Base-by-base conservation (phyloP, 306 rosid species). In the Corylus americana region DNA sequence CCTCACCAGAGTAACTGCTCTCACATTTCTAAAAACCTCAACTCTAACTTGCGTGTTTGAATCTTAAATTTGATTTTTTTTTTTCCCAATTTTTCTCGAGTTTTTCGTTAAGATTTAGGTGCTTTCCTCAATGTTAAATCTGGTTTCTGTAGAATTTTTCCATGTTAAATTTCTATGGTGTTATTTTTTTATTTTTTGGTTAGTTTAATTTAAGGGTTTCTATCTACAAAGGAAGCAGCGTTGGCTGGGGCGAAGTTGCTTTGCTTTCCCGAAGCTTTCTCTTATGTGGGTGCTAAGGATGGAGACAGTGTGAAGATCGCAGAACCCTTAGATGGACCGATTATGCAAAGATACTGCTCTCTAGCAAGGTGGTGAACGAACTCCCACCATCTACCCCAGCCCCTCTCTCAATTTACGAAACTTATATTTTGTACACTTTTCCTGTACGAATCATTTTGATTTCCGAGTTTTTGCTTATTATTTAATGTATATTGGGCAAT, bases 181-280 rank as follows among this genome's bases (percentile, higher is more conserved):
- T 12, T 31, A 31, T 78, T 55, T 55, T 39, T 7, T 42, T 42
- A 5, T 55, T 55, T 39, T 7, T 42, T 42, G 5, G 6, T 76
- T 8, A 13, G 71, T 67, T 67, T 67, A 39, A 67, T 67, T 39
- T 10, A 68, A 68, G 53, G 81, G 31, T 84, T 53, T 68, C 44
- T 20, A 61, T 67, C 44, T 82, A 64, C 73, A 72, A 84, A 93
- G 99, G 98, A 96, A 82, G 99, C 99, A 74, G 97, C 92, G 72
- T 87, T 87, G 5, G 94, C 92, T 73, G 99, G 97, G 75, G 98
- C 92, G 1, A 96, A 93, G 77, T 67, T 96, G 86, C 70, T 93
- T 27, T 96, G 99, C 80, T 87, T 93, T 79, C 98, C 99, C 11
- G 99, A 96, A 84, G 80, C 84, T 11, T 96, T 96, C 80, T 92